Evolutionary conservation across 345 rosid species (phyloP).

Genomic region (Boechera stricta): DNA sequence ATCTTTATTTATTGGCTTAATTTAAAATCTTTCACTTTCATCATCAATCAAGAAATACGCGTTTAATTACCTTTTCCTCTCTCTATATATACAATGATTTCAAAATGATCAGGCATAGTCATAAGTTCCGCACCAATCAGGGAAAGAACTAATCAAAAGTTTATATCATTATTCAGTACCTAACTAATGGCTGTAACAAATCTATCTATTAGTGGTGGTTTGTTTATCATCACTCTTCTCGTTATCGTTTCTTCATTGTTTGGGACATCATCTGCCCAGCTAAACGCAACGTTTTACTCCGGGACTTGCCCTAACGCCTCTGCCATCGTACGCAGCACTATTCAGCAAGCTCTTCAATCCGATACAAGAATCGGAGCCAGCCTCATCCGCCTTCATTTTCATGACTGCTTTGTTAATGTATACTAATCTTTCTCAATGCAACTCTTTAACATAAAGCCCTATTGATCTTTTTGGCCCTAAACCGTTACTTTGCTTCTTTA

Average conservation of each 20-base stretch:
- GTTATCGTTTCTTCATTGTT: conserved; percentile 24
- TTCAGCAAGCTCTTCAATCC: conserved; percentile 64
- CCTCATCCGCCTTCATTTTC: conserved; percentile 84
- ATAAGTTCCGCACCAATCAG: conserved; percentile 5
- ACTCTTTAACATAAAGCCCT: not conserved
- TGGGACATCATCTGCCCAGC: conserved; percentile 46
- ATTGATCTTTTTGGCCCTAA: not conserved
- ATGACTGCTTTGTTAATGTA: conserved; percentile 85
- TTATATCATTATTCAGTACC: not conserved
- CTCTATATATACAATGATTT: conserved; percentile 21
- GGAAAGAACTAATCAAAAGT: conserved; percentile 2
- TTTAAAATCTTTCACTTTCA: conserved; percentile 28
- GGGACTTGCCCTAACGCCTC: conserved; percentile 70
- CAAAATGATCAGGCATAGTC: not conserved
- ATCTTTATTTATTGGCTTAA: not conserved
- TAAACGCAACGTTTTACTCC: conserved; percentile 62
- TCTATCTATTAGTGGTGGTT: conserved; percentile 12
- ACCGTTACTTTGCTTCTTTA: not conserved
- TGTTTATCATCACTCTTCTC: conserved; percentile 25
- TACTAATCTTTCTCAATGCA: not conserved
- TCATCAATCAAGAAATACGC: conserved; percentile 27
- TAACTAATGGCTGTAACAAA: conserved; percentile 33
- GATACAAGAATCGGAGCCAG: conserved; percentile 78
- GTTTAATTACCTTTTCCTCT: not conserved
- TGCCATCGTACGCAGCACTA: conserved; percentile 51